A percentile compares a stretch with the other conserved stretches of the same genome.
Evolutionary conservation across 2,329 filamentous ascomycete genomes (phyloP).

Genomic region (Davidsoniella virescens): DNA sequence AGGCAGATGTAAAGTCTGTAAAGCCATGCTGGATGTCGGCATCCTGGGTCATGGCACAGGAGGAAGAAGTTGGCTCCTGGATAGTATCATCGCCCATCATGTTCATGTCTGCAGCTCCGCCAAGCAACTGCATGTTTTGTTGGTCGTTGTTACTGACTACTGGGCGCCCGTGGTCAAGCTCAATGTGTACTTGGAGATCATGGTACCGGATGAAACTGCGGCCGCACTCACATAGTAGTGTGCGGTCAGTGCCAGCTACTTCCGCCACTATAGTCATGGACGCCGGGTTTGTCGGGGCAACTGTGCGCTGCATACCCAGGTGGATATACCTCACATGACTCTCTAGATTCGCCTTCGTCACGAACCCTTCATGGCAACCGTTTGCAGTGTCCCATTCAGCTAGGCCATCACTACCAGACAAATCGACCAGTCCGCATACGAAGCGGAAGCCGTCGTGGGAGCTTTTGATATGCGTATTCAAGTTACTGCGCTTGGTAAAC

Average conservation of each 20-base stretch:
- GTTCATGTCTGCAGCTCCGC: too few relatives aligned
- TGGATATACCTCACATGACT: constrained; percentile 76
- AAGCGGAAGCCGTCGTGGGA: constrained; percentile 65
- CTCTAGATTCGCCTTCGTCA: constrained; percentile 62
- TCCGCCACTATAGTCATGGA: constrained; percentile 25
- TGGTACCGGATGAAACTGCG: constrained; percentile 33
- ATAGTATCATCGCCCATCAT: too few relatives aligned
- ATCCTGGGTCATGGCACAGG: too few relatives aligned
- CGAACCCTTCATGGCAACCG: constrained; percentile 61
- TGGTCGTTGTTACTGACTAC: too few relatives aligned
- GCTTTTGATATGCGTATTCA: constrained; percentile 61
- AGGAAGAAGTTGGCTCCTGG: too few relatives aligned
- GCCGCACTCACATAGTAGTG: constrained; percentile 30
- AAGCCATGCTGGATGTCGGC: too few relatives aligned
- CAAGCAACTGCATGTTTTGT: too few relatives aligned
- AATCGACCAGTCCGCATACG: constrained; percentile 56
- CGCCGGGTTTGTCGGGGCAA: constrained; percentile 17
- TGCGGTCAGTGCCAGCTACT: constrained; percentile 27
- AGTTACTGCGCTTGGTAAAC: constrained; percentile 73
- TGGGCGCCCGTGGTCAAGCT: constrained; percentile 17
- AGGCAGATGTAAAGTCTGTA: too few relatives aligned
- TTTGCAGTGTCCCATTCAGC: constrained; percentile 45
- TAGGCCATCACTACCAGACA: constrained; percentile 32
- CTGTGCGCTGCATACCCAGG: constrained; percentile 36
- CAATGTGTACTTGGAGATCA: constrained; percentile 32